Evolutionary conservation across 148 eudicot species (phyloP), one percentile per base, ranked within the genome.

Genomic region (Amaranthus cruentus): DNA sequence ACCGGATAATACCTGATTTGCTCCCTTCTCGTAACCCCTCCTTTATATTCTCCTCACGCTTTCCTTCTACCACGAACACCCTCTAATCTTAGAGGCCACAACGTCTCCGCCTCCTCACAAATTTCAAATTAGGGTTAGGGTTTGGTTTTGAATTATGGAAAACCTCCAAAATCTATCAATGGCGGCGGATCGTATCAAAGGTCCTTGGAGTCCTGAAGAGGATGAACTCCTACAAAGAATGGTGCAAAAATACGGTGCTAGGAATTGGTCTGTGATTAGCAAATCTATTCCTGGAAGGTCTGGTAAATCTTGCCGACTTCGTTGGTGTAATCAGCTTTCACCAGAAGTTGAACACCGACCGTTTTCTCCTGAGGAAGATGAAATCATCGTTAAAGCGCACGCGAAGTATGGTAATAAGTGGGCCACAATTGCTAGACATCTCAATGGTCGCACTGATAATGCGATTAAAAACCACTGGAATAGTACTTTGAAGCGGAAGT

Each of bases 381-480:
- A 79, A 11, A 64, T 86, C 2, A 90, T 90, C 59, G 21, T 84
- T 9, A 15, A 50, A 12, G 91, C 91, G 1, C 96, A 88, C 55
- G 73, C 67, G 0, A 67, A 69, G 75, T 75, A 70, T 6, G 95
- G 96, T 0, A 90, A 90, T 66, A 80, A 79, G 61, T 90, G 96
- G 96, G 96, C 96, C 9, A 83, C 85, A 14, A 90, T 90, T 7
- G 86, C 96, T 3, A 70, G 87, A 47, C 69, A 83, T 0, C 79
- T 90, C 21, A 83, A 74, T 13, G 96, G 91, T 0, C 87, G 96
- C 0, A 90, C 96, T 1, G 96, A 90, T 55, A 90, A 90, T 85
- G 90, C 91, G 5, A 75, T 90, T 0, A 90, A 90, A 62, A 90
- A 90, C 62, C 95, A 89, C 75, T 89, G 95, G 95, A 89, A 89